Evolutionary conservation across 306 rosid genomes (phyloP).

Genomic region (Arachis stenosperma): DNA sequence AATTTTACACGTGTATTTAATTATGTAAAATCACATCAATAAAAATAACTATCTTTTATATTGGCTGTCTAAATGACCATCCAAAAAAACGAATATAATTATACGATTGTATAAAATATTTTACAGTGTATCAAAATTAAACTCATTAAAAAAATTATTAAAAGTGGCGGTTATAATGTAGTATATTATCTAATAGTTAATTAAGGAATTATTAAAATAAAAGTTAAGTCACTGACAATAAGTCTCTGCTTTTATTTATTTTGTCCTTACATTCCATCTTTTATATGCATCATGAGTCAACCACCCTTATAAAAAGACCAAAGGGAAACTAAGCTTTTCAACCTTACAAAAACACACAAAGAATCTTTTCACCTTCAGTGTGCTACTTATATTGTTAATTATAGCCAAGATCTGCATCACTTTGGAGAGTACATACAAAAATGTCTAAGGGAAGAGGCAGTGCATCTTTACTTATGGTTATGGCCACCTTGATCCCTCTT

Average conservation of each 20-base stretch:
- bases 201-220: conserved; percentile 15
- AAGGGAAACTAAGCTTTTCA: conserved; percentile 24
- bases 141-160: too few species aligned
- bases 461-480: conserved; percentile 44
- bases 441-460: conserved; percentile 74
- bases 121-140: too few species aligned
- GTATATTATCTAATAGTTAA: not conserved
- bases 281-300: not conserved
- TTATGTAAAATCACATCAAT: too few species aligned
- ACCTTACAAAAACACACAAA: conserved; percentile 11
- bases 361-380: not conserved
- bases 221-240: conserved; percentile 23
- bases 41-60: too few species aligned
- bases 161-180: too few species aligned
- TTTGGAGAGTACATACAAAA: not conserved
- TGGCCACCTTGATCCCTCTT: conserved; percentile 34
- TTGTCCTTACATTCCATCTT: conserved; percentile 24
- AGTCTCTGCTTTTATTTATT: conserved; percentile 6
- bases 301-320: conserved; percentile 35
- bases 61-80: too few species aligned
- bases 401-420: conserved; percentile 8
- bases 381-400: not conserved
- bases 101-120: too few species aligned
- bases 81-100: too few species aligned
- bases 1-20: too few species aligned